Evolutionary conservation across 2,329 filamentous ascomycete species (phyloP).

Genomic region (Karstenula rhodostoma): DNA sequence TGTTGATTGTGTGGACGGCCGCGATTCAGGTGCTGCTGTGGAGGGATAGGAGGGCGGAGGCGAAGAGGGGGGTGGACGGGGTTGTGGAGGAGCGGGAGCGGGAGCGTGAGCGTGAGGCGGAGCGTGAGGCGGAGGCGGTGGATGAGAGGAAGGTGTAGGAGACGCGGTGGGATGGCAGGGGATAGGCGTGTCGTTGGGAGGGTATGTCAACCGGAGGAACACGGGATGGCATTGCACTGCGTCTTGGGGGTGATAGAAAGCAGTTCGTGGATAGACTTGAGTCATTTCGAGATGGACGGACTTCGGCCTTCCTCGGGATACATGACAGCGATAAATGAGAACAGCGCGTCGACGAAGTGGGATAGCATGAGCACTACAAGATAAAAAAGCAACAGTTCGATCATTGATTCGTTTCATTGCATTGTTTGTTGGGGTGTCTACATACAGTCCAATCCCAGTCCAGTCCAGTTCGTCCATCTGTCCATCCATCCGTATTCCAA

Average conservation of each 20-base stretch:
- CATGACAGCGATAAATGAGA: too few relatives aligned
- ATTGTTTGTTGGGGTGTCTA: neutral
- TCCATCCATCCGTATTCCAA: neutral
- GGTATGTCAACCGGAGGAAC: too few relatives aligned
- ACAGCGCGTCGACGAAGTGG: too few relatives aligned
- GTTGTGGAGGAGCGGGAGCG: neutral
- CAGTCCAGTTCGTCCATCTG: neutral
- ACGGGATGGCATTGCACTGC: too few relatives aligned
- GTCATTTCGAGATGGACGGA: too few relatives aligned
- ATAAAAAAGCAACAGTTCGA: too few relatives aligned
- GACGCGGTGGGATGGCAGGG: too few relatives aligned
- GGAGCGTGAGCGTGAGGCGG: neutral
- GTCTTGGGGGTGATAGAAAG: too few relatives aligned
- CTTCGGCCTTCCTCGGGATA: too few relatives aligned
- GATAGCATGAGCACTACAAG: too few relatives aligned
- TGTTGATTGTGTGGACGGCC: constrained; percentile 2
- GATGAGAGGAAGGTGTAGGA: neutral
- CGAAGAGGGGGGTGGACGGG: neutral
- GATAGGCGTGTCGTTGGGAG: too few relatives aligned
- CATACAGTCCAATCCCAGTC: neutral
- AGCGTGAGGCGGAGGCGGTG: neutral
- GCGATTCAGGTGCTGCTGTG: constrained; percentile 5
- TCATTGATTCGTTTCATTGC: neutral
- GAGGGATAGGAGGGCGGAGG: neutral
- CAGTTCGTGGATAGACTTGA: too few relatives aligned